Base-by-base conservation (phyloP, 2,329 filamentous ascomycete species). In the Paracorniculantispora psalliotae region DNA sequence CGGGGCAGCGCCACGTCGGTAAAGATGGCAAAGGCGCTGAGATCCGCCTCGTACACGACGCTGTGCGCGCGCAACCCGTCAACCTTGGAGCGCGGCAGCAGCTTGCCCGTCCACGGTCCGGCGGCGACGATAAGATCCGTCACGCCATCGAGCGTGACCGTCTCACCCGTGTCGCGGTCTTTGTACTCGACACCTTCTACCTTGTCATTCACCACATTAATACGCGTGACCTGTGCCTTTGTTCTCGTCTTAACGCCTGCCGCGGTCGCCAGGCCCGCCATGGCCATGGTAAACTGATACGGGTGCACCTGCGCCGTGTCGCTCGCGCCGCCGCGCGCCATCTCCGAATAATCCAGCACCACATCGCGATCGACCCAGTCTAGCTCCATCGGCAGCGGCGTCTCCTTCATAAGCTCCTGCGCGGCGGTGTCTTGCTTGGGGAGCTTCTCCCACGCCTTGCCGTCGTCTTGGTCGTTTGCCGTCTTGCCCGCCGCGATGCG, bases 291-390 rank as follows among this genome's bases (percentile, higher is more conserved):
- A 69, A 99, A 97, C 47, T 91, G 86, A 62, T 88, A 90, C 0
- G 94, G 94, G 68, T 99, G 93, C 2, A 97, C 93, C 73, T 99
- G 94, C 0, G 94, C 90, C 1, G 94, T 97, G 62, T 91, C 90
- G 1, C 81, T 82, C 0, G 86, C 84, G 2, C 85, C 87, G 2
- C 77, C 76, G 1, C 69, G 64, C 25, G 91, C 91, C 91, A 97
- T 97, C 69, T 88, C 85, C 35, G 90, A 85, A 73, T 96, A 97
- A 21, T 79, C 79, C 56, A 77, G 76, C 23, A 96, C 75, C 2
- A 86, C 76, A 4, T 87, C 83, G 1, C 81, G 75, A 55, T 89
- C 84, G 44, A 97, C 79, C 92, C 92, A 99, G 72, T 96, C 88
- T 13, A 97, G 77, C 63, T 96, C 91, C 15, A 80, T 68, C 0